Evolutionary conservation across 345 rosid genomes (phyloP).

Genomic region (Psidium friedrichsthalianum): DNA sequence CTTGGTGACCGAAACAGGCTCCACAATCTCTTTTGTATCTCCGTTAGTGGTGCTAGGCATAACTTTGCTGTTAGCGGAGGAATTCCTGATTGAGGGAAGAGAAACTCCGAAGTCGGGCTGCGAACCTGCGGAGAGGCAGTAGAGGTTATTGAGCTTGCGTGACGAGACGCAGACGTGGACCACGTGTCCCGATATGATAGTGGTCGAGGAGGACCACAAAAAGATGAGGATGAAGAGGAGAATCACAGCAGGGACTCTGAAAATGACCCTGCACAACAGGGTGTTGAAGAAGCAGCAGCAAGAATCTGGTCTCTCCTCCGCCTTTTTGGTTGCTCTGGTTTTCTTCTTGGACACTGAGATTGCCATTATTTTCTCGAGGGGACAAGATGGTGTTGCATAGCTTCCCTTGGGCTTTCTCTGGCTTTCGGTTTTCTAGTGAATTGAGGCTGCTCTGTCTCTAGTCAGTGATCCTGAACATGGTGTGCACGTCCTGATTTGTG

Average conservation of each 20-base stretch:
- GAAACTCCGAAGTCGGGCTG: constrained; percentile 39
- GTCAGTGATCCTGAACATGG: constrained; percentile 9
- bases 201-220: constrained; percentile 70
- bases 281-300: constrained; percentile 5
- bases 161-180: constrained; percentile 69
- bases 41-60: background rate
- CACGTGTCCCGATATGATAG: constrained; percentile 53
- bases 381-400: background rate
- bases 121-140: constrained; percentile 77
- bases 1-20: background rate
- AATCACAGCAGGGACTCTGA: constrained; percentile 33
- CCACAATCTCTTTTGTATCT: background rate
- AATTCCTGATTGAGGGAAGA: constrained; percentile 6
- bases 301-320: constrained; percentile 3
- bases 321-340: constrained; percentile 16
- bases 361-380: constrained; percentile 37
- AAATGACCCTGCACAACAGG: constrained; percentile 21
- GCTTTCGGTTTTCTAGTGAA: constrained; percentile 23
- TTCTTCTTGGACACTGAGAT: constrained; percentile 39
- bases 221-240: constrained; percentile 34
- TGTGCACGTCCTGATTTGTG: constrained; percentile 28
- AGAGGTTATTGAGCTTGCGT: constrained; percentile 63
- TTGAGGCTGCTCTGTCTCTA: background rate
- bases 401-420: constrained; percentile 2
- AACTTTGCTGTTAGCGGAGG: background rate